Percentiles rank a stretch among this genome's conserved stretches.
Evolutionary conservation across 2,329 filamentous ascomycete genomes (phyloP).

Genomic region (Aspergillus intermedius): DNA sequence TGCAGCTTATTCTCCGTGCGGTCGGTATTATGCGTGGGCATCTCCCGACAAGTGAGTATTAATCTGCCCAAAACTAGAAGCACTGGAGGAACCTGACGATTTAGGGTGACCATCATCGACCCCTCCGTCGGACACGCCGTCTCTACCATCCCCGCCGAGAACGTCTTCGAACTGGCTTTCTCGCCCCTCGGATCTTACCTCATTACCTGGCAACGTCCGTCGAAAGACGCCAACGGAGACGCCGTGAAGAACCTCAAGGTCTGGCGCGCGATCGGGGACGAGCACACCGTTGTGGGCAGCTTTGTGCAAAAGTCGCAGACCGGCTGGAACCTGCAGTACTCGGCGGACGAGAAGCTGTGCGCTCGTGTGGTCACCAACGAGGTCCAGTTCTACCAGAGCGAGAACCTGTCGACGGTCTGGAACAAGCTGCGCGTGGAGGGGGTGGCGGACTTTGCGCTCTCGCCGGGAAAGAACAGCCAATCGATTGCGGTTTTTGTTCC

Average conservation of each 20-base stretch:
- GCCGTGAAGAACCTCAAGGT: conserved; percentile 95
- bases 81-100: not conserved
- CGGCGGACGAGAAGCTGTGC: conserved; percentile 84
- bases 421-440: conserved; percentile 93
- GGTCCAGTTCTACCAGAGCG: conserved; percentile 92
- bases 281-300: conserved; percentile 66
- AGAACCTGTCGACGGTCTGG: conserved; percentile 80
- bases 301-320: conserved; percentile 96
- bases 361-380: conserved; percentile 93
- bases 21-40: conserved; percentile 93
- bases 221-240: conserved; percentile 88
- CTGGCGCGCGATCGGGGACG: conserved; percentile 70
- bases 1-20: conserved; percentile 91
- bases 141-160: conserved; percentile 67
- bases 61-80: too few species aligned
- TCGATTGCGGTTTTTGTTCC: conserved; percentile 92
- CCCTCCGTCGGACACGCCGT: conserved; percentile 68
- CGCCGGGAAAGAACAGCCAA: conserved; percentile 73
- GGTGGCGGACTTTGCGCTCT: conserved; percentile 79
- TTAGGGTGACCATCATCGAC: conserved; percentile 74
- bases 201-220: conserved; percentile 92
- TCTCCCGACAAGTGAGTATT: conserved; percentile 62
- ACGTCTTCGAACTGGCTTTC: conserved; percentile 92
- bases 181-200: conserved; percentile 87
- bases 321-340: conserved; percentile 97